Evolutionary conservation across 2,329 filamentous ascomycete genomes (phyloP).

Genomic region (Dothistroma pini): DNA sequence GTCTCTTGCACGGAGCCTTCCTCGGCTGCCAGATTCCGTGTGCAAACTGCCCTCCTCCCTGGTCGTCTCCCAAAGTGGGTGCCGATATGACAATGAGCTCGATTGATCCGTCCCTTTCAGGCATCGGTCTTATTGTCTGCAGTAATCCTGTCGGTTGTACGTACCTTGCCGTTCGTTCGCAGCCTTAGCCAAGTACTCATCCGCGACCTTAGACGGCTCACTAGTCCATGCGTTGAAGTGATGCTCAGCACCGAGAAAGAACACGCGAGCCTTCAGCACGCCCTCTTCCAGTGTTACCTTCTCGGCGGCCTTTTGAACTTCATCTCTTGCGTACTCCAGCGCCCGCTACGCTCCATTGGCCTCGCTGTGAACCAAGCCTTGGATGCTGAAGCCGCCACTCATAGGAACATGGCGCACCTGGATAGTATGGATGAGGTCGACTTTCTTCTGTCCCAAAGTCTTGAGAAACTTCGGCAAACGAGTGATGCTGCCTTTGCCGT

Average conservation of each 20-base stretch:
- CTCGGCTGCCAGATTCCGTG: too few species aligned
- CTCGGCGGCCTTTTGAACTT: neutral
- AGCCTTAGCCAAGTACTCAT: neutral
- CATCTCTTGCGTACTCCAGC: neutral
- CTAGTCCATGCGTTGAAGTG: neutral
- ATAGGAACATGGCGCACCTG: neutral
- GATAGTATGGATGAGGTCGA: neutral
- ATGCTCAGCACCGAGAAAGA: neutral
- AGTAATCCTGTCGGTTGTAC: too few species aligned
- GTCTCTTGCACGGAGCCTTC: too few species aligned
- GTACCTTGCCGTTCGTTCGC: neutral
- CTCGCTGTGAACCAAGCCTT: neutral
- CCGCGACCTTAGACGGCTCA: neutral
- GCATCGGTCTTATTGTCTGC: too few species aligned
- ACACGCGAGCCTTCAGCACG: neutral
- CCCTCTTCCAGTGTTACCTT: neutral
- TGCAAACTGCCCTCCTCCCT: too few species aligned
- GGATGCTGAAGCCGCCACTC: too few species aligned
- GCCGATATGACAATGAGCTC: too few species aligned
- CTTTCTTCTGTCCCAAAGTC: neutral
- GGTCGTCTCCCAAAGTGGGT: too few species aligned
- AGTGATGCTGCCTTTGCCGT: neutral
- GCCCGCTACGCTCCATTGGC: neutral
- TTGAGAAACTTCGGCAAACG: neutral
- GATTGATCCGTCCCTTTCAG: too few species aligned